Conservation (phyloP, 2,329 filamentous ascomycete genomes). For the Lasiodiplodia sp. region DNA sequence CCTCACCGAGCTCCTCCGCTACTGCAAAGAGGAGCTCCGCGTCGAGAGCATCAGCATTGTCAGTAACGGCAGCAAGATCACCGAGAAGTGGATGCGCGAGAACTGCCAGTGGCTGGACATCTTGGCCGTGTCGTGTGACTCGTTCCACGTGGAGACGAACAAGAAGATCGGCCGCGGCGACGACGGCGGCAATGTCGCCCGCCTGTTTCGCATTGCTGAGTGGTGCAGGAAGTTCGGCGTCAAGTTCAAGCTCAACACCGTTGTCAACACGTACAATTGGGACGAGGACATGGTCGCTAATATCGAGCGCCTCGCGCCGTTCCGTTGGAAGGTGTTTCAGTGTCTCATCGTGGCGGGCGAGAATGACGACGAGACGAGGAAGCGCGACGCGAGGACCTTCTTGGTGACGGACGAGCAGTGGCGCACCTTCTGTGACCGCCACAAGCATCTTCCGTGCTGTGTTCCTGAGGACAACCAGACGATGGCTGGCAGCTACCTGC, state of each 20-base stretch:
- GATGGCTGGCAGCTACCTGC: slow-evolving; percentile 12
- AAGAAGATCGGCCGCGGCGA: slow-evolving; percentile 58
- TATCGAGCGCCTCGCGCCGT: slow-evolving; percentile 54
- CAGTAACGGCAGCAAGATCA: slow-evolving; percentile 60
- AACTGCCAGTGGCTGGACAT: slow-evolving; percentile 59
- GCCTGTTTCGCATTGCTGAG: slow-evolving; percentile 51
- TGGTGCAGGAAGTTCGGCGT: slow-evolving; percentile 58
- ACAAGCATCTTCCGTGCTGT: slow-evolving; percentile 37
- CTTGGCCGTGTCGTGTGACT: slow-evolving; percentile 64
- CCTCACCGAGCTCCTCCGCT: slow-evolving; percentile 54
- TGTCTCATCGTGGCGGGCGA: slow-evolving; percentile 61
- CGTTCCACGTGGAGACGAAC: slow-evolving; percentile 60
- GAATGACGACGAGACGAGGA: slow-evolving; percentile 53
- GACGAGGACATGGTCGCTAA: slow-evolving; percentile 44
- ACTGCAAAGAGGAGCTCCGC: slow-evolving; percentile 57
- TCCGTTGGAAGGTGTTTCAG: slow-evolving; percentile 65
- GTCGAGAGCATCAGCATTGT: slow-evolving; percentile 63
- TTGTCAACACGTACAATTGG: slow-evolving; percentile 59
- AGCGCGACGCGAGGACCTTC: slow-evolving; percentile 51
- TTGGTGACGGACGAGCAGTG: slow-evolving; percentile 58
- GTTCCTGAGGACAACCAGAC: slow-evolving; percentile 2
- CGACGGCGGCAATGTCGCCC: slow-evolving; percentile 53
- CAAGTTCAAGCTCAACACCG: slow-evolving; percentile 66
- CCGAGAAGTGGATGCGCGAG: slow-evolving; percentile 51
- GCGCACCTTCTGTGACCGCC: slow-evolving; percentile 54